A percentile compares a stretch with the other conserved stretches of the same genome.
phyloP scores from a whole-genome alignment of 257 asterid species.

The Handroanthus guayacan region DNA sequence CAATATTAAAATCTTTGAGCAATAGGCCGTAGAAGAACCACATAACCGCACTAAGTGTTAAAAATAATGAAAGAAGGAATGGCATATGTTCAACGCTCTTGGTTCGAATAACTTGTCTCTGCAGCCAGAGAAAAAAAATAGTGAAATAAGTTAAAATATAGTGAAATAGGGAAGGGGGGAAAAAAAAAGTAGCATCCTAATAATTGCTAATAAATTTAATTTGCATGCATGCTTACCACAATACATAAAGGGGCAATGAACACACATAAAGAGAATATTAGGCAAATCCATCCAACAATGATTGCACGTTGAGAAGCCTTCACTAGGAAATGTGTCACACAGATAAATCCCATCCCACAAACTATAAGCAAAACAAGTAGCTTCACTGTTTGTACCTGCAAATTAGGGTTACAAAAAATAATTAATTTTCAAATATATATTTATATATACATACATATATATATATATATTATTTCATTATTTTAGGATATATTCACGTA shows the following conservation, averaged over 20 bases:
- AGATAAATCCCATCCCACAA: conserved; percentile 55
- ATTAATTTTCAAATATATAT: too few species aligned
- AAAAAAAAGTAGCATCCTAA: neutral
- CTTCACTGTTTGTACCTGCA: conserved; percentile 58
- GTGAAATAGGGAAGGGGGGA: neutral
- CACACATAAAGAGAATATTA: conserved; percentile 66
- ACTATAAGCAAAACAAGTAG: conserved; percentile 41
- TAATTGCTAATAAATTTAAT: neutral
- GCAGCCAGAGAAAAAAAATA: conserved; percentile 5
- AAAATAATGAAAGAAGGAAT: conserved; percentile 60
- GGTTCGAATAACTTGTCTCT: conserved; percentile 68
- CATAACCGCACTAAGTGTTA: conserved; percentile 69
- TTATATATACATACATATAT: too few species aligned
- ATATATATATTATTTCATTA: neutral
- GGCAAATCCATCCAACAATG: conserved; percentile 79
- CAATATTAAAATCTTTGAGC: conserved; percentile 48
- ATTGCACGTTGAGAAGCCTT: conserved; percentile 47
- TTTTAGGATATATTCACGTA: conserved; percentile 15
- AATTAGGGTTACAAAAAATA: too few species aligned
- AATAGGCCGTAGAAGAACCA: conserved; percentile 75
- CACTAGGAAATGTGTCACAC: conserved; percentile 48
- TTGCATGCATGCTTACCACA: conserved; percentile 47
- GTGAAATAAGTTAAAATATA: neutral
- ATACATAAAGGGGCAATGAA: conserved; percentile 77
- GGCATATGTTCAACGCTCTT: conserved; percentile 79